Base-by-base conservation (phyloP, 352 stramenopile genomes). In the Phytophthora pistaciae region DNA sequence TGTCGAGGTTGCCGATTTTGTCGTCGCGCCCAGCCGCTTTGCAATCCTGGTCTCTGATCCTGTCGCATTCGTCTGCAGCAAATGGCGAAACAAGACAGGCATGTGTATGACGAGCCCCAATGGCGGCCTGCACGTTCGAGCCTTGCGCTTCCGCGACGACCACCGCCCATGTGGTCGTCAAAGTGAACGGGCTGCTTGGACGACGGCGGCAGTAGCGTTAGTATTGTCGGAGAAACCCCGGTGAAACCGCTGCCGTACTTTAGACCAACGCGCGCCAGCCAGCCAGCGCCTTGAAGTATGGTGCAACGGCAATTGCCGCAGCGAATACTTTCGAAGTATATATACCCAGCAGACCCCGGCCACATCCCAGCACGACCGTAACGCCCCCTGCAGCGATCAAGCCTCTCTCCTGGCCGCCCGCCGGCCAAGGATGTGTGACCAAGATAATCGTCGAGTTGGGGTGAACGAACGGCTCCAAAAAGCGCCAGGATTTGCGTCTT, bases 391-490 rank as follows among this genome's bases (percentile, higher is more conserved):
- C 27, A 31, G 27, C 27, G 27, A 8, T 7, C 27, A 31, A 5
- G 27, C 27, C 27, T 31, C 27, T 31, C 27, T 31, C 27, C 27
- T 31, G 27, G 27, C 27, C 27, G 27, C 1, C 25, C 25, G 31
- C 31, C 33, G 33, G 33, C 33, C 10, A 5, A 40, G 13, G 27
- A 31, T 31, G 27, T 7, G 33, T 40, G 33, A 38, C 33, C 33
- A 11, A 13, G 33, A 16, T 40, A 38, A 64, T 55, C 57, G 33
- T n/a, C 25, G 5, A 18, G 56, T 67, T 62, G 57, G 49, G 64
- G 38, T 61, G 57, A 72, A 72, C 65, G 25, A 27, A 27, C 25
- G 48, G n/a, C 4, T 7, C 33, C 33, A 40, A 40, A 40, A 40
- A 40, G 33, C 5, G 33, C 33, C 33, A 38, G 11, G 33, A 38